Conservation (phyloP, 768 basidiomycete species). For the Hericium rajendrae region DNA sequence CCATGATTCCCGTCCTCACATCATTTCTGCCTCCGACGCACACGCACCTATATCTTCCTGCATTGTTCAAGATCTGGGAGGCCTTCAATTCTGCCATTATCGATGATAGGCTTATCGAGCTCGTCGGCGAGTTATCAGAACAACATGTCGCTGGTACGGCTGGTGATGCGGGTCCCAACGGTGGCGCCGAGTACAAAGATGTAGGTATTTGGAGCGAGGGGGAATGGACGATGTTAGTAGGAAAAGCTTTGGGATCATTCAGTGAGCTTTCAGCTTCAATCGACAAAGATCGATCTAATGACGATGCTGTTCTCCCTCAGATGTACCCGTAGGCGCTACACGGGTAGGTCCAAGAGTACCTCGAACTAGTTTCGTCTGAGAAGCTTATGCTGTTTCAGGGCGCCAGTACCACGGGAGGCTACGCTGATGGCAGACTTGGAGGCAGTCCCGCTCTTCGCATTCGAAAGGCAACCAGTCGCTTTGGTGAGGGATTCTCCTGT, state of each 20-base stretch:
- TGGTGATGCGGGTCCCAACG: conserved; percentile 44
- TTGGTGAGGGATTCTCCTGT: conserved; percentile 32
- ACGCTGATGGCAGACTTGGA: conserved; percentile 52
- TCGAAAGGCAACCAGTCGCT: conserved; percentile 60
- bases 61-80: conserved; percentile 70
- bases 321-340: conserved; percentile 63
- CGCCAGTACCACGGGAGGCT: conserved; percentile 52
- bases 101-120: conserved; percentile 66
- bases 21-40: conserved; percentile 69
- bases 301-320: conserved; percentile 23
- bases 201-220: conserved; percentile 83
- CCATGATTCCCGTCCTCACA: conserved; percentile 65
- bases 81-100: conserved; percentile 65
- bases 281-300: neutral
- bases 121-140: conserved; percentile 61
- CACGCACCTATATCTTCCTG: conserved; percentile 58
- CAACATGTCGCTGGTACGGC: conserved; percentile 54
- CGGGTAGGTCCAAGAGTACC: conserved; percentile 32
- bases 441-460: conserved; percentile 48
- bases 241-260: conserved; percentile 76
- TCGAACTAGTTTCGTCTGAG: too few relatives aligned
- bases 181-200: conserved; percentile 60
- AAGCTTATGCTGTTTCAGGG: conserved; percentile 30
- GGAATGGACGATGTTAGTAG: conserved; percentile 77
- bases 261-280: conserved; percentile 31